These are phyloP conservation scores for Plantago elongata DNA, from an alignment of 257 asterid species.

Conservation along the genomic window DNA sequence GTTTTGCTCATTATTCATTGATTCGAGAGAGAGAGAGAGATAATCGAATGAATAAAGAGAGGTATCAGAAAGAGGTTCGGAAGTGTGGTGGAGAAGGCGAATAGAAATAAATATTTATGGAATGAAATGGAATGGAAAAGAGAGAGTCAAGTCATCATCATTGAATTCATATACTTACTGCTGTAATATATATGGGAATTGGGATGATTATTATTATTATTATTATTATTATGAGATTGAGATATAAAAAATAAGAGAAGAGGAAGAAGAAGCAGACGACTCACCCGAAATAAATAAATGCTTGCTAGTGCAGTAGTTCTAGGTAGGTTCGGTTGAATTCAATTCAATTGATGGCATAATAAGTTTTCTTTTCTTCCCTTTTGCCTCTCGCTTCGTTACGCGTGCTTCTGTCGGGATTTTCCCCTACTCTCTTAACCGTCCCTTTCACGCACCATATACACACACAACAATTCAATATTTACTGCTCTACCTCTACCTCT, in stretches of 20 bases:
- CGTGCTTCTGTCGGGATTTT: slow-evolving; percentile 87
- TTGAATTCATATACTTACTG: too few species aligned
- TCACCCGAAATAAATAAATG: too few species aligned
- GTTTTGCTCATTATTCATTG: too few species aligned
- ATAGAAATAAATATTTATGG: background rate
- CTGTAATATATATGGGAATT: too few species aligned
- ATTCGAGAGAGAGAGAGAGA: slow-evolving; percentile 17
- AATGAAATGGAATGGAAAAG: background rate
- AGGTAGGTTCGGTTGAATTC: too few species aligned
- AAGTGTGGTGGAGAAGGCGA: background rate
- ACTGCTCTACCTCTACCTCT: too few species aligned
- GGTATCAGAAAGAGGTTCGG: background rate
- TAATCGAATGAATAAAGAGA: background rate
- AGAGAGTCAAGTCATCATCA: slow-evolving; percentile 24
- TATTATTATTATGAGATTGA: background rate
- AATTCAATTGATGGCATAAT: too few species aligned
- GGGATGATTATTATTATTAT: background rate
- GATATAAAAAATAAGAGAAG: too few species aligned
- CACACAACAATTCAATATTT: too few species aligned
- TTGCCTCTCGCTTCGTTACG: slow-evolving; percentile 51
- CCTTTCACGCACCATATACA: slow-evolving; percentile 30
- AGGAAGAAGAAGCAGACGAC: too few species aligned
- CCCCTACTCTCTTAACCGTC: slow-evolving; percentile 63
- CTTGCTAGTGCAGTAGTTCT: too few species aligned
- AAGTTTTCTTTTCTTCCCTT: slow-evolving; percentile 19